Percentiles rank a stretch among this genome's conserved stretches.
These are phyloP conservation scores for Hanseniaspora thailandica DNA, from an alignment of 805 yeast species.

Conservation along the genomic window DNA sequence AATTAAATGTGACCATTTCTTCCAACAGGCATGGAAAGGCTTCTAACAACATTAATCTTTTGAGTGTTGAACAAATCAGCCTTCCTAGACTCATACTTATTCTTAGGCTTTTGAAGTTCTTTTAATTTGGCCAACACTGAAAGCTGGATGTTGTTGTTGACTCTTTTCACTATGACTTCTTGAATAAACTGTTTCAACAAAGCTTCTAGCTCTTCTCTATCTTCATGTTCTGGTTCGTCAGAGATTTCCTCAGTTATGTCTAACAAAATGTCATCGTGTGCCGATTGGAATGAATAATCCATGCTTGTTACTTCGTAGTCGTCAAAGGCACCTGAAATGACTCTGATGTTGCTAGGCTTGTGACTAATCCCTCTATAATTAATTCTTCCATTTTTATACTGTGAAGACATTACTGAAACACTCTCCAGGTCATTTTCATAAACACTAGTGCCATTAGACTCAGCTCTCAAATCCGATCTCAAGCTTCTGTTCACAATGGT, in stretches of 20 bases:
- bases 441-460: background rate
- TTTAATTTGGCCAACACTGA: background rate
- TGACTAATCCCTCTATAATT: constrained; percentile 9
- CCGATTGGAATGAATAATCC: background rate
- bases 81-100: background rate
- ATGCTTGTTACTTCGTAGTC: constrained; percentile 1
- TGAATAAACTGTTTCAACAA: background rate
- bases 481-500: constrained; percentile 1
- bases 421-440: constrained; percentile 13
- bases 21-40: constrained; percentile 7
- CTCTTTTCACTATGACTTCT: background rate
- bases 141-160: background rate
- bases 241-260: background rate
- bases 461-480: background rate
- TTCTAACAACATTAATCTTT: background rate
- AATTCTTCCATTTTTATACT: background rate
- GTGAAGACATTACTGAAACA: background rate
- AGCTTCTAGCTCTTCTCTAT: background rate
- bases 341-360: constrained; percentile 12
- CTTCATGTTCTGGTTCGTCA: background rate
- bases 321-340: constrained; percentile 9
- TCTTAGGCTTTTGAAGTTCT: background rate
- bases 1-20: background rate
- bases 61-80: background rate
- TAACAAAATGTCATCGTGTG: background rate